Conservation (phyloP, 2,329 filamentous ascomycete species). For the Penicillium occitanis region DNA sequence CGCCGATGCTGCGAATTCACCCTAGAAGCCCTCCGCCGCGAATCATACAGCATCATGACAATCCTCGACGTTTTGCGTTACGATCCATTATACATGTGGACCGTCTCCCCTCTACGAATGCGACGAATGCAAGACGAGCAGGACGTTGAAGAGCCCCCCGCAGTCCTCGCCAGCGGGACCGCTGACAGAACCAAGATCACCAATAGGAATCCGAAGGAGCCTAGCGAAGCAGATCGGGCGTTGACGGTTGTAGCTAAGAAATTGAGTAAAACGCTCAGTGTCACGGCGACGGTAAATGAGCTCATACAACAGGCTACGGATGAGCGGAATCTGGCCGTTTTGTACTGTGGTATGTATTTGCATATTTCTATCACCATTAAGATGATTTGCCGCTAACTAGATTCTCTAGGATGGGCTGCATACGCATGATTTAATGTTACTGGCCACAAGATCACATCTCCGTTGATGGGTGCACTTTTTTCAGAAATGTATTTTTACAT, state of each 20-base stretch:
- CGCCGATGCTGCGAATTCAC: conserved; percentile 98
- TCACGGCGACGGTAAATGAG: conserved; percentile 93
- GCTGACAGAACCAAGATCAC: conserved; percentile 3
- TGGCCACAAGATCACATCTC: background rate
- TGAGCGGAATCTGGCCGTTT: conserved; percentile 82
- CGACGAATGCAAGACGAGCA: conserved; percentile 64
- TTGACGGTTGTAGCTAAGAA: conserved; percentile 95
- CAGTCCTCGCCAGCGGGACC: conserved; percentile 20
- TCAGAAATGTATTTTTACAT: background rate
- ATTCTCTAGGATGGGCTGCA: conserved; percentile 50
- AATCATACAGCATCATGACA: conserved; percentile 97
- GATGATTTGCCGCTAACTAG: background rate
- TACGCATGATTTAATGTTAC: conserved; percentile 37
- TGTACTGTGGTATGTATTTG: conserved; percentile 72
- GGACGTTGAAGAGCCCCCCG: conserved; percentile 41
- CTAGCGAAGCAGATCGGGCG: conserved; percentile 83
- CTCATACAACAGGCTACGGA: conserved; percentile 94
- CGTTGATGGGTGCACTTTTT: too few relatives aligned
- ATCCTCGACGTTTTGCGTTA: conserved; percentile 97
- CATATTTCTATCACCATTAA: background rate
- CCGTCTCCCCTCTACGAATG: conserved; percentile 69
- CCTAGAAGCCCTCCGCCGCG: conserved; percentile 87
- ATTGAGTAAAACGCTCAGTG: conserved; percentile 87
- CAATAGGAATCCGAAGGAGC: conserved; percentile 44
- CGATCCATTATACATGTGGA: conserved; percentile 96